Base-by-base conservation (phyloP, 108 stramenopile genomes). In the Nitzschia palea region DNA sequence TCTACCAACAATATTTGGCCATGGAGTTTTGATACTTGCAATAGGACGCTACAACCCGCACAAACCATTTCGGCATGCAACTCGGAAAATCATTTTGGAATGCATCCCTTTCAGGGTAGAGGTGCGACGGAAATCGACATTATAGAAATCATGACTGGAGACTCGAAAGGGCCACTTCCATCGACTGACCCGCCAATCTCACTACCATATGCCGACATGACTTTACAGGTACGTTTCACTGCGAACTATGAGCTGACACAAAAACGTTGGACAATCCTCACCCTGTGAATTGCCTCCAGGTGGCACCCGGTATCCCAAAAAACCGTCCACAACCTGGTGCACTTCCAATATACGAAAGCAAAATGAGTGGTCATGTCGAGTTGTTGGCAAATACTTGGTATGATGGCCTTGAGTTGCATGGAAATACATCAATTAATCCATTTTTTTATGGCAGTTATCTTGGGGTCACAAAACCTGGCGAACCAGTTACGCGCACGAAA, bases 41-140 rank as follows among this genome's bases (percentile, higher is more conserved):
- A 97, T 73, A 61, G 91, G n/a, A 69, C 85, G 47, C 63, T 90
- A 54, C 97, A 98, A 78, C 73, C 80, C 30, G 84, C 85, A 18
- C 98, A 98, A 76, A 80, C 79, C 28, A 82, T 98, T 50, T 90
- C 85, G 30, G 98, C 90, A 10, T 98, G 98, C 65, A 93, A 96
- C 66, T 55, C 60, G 22, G 76, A 80, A 62, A 91, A 94, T 73
- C 98, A 97, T 65, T 98, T 78, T 78, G 97, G 95, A 0, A 60
- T 98, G 89, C 76, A 94, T 78, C 65, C 84, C 2, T 70, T 60
- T 56, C 87, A 89, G 57, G 98, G 98, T 36, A 73, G 98, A 37
- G 98, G 98, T 27, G 88, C 97, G 8, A 96, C 98, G 32, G 98
- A 98, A 77, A 98, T 97, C 68, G 97, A 97, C 76, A 62, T 97